Conservation (phyloP, 2,329 filamentous ascomycete species). For the Zymoseptoria crescenta region DNA sequence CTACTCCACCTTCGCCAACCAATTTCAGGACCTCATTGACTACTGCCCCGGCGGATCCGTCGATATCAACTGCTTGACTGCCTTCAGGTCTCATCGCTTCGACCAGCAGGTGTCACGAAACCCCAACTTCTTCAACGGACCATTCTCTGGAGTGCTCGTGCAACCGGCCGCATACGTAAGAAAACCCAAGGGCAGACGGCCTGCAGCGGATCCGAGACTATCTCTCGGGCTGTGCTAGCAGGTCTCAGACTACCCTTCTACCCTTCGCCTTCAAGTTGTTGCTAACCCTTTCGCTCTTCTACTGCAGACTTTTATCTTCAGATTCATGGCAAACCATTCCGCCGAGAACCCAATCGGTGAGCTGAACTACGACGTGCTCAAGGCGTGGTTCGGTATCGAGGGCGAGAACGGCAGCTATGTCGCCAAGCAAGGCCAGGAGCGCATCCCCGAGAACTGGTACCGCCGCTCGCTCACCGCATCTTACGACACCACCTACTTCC, state of each 20-base stretch:
- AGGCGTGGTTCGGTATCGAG: slow-evolving; percentile 9
- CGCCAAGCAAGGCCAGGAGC: slow-evolving; percentile 29
- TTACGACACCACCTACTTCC: slow-evolving; percentile 26
- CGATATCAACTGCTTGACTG: slow-evolving; percentile 11
- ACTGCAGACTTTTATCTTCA: slow-evolving; percentile 27
- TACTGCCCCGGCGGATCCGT: slow-evolving; percentile 15
- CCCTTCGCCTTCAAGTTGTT: no score
- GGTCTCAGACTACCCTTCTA: no score
- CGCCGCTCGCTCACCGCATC: slow-evolving; percentile 16
- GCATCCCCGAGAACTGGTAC: slow-evolving; percentile 34
- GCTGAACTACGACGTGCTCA: slow-evolving; percentile 25
- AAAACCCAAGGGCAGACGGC: no score
- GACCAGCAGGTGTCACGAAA: slow-evolving; percentile 22
- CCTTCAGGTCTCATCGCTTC: slow-evolving; percentile 17
- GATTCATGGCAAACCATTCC: slow-evolving; percentile 30
- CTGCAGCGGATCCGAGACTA: no score
- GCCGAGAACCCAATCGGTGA: slow-evolving; percentile 26
- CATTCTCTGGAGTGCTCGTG: slow-evolving; percentile 15
- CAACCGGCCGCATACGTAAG: slow-evolving; percentile 22
- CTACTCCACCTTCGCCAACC: slow-evolving; percentile 17
- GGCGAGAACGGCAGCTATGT: slow-evolving; percentile 27
- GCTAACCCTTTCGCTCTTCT: no score
- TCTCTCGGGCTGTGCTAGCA: no score
- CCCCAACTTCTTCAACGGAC: slow-evolving; percentile 19
- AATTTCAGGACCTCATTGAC: slow-evolving; percentile 25